Evolutionary conservation across 2,329 filamentous ascomycete genomes (phyloP).

Genomic region (Penicillium sp.): DNA sequence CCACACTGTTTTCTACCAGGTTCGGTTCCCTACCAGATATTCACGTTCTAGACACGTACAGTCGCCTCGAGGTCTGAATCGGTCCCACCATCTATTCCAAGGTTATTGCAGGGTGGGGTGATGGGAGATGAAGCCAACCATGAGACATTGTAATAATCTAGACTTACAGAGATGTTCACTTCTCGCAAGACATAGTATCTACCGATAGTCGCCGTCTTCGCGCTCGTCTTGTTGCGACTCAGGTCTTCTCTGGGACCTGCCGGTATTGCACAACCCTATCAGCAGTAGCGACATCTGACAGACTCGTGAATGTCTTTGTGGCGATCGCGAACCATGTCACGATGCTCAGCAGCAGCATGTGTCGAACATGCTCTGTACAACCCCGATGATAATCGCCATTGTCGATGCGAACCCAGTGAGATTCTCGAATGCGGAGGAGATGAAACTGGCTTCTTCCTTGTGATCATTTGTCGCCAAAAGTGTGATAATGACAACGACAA

Average conservation of each 20-base stretch:
- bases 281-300: conserved; percentile 2
- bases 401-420: conserved; percentile 48
- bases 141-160: too few relatives aligned
- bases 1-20: too few relatives aligned
- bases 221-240: not conserved
- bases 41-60: too few relatives aligned
- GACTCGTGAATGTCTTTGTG: conserved; percentile 2
- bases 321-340: conserved; percentile 10
- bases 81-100: too few relatives aligned
- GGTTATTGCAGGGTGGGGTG: too few relatives aligned
- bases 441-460: conserved; percentile 50
- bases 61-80: too few relatives aligned
- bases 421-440: conserved; percentile 53
- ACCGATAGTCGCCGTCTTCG: too few relatives aligned
- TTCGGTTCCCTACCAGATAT: too few relatives aligned
- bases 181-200: too few relatives aligned
- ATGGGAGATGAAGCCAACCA: too few relatives aligned
- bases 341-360: conserved; percentile 41
- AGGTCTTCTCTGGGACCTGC: not conserved
- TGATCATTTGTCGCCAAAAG: conserved; percentile 50
- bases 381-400: conserved; percentile 50
- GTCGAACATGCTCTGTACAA: conserved; percentile 51
- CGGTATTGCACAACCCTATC: not conserved
- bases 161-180: too few relatives aligned
- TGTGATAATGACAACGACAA: conserved; percentile 49